Percentiles rank a stretch among this genome's conserved stretches.
Conservation (phyloP, 2,329 filamentous ascomycete genomes). For the Penicillium sp. region DNA sequence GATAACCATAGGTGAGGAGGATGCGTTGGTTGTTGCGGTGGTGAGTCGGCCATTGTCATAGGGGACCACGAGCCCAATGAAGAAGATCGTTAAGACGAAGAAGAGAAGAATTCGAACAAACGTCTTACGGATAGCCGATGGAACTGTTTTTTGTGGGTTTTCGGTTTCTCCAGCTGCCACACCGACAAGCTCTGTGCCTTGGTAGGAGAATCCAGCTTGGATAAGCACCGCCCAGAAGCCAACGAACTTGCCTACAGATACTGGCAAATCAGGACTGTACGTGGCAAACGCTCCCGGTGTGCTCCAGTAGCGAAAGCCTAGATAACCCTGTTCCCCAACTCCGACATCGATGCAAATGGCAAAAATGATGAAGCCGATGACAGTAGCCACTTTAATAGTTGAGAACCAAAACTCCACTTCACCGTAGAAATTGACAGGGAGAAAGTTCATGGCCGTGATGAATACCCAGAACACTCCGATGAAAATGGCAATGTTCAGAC, state of each 20-base stretch:
- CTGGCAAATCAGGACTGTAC: slow-evolving; percentile 59
- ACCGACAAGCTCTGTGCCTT: slow-evolving; percentile 70
- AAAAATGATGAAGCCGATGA: slow-evolving; percentile 74
- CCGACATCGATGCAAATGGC: slow-evolving; percentile 73
- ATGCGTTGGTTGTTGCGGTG: slow-evolving; percentile 26
- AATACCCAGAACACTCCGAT: slow-evolving; percentile 71
- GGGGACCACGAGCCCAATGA: slow-evolving; percentile 70
- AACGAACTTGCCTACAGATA: slow-evolving; percentile 61
- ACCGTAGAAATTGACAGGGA: slow-evolving; percentile 71
- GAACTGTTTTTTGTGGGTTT: slow-evolving; percentile 70
- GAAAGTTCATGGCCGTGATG: slow-evolving; percentile 67
- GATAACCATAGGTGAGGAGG: slow-evolving; percentile 44
- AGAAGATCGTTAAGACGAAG: slow-evolving; percentile 50
- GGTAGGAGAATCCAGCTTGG: slow-evolving; percentile 42
- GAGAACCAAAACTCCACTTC: slow-evolving; percentile 79
- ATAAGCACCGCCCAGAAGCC: slow-evolving; percentile 56
- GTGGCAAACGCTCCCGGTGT: slow-evolving; percentile 68
- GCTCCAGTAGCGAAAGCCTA: slow-evolving; percentile 72
- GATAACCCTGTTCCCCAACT: slow-evolving; percentile 67
- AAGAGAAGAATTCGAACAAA: slow-evolving; percentile 72
- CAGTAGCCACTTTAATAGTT: slow-evolving; percentile 71
- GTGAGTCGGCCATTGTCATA: slow-evolving; percentile 57
- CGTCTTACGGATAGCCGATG: slow-evolving; percentile 68
- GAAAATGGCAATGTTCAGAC: slow-evolving; percentile 66
- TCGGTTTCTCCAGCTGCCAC: slow-evolving; percentile 73